Percentiles rank a stretch among this genome's conserved stretches.
Evolutionary conservation across 352 stramenopile genomes (phyloP).

Genomic region (Phytophthora boehmeriae): DNA sequence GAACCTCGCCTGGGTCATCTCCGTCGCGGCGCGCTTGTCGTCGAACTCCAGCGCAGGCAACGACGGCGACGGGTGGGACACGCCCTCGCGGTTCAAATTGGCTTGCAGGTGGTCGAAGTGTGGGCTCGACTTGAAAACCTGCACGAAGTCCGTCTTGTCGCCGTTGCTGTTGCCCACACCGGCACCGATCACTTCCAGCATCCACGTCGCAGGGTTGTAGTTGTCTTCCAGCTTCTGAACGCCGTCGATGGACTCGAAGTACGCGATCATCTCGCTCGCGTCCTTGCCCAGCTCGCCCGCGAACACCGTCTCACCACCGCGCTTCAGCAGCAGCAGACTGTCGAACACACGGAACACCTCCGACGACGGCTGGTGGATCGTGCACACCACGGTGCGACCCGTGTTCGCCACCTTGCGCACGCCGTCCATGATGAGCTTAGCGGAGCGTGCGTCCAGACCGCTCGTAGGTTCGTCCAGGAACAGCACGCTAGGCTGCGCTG

Average conservation of each 20-base stretch:
- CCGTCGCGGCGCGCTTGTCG: slow-evolving; percentile 9
- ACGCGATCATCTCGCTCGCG: slow-evolving; percentile 25
- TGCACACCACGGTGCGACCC: slow-evolving; percentile 78
- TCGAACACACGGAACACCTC: slow-evolving; percentile 56
- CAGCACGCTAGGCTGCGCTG: slow-evolving; percentile 68
- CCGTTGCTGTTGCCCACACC: slow-evolving; percentile 12
- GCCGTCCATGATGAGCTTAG: slow-evolving; percentile 71
- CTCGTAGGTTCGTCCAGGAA: slow-evolving; percentile 75
- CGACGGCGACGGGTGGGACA: slow-evolving; percentile 17
- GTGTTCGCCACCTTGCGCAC: slow-evolving; percentile 70
- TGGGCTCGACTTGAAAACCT: slow-evolving; percentile 27
- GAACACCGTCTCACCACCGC: slow-evolving; percentile 12
- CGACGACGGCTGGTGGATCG: slow-evolving; percentile 86
- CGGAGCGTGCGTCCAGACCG: slow-evolving; percentile 75
- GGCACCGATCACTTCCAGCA: slow-evolving; percentile 1
- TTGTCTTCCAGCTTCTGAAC: slow-evolving; percentile 47
- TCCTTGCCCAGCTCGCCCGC: slow-evolving; percentile 45
- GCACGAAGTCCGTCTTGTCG: slow-evolving; percentile 29
- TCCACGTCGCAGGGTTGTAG: slow-evolving; percentile 58
- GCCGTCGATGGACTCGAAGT: slow-evolving; percentile 13
- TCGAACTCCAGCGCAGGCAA: slow-evolving; percentile 32
- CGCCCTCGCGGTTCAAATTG: slow-evolving; percentile 25
- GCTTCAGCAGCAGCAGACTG: slow-evolving; percentile 6
- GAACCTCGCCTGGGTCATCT: neutral
- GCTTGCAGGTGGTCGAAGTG: slow-evolving; percentile 22